A percentile compares a stretch with the other conserved stretches of the same genome.
These are phyloP conservation scores for Vigna mungo DNA, from an alignment of 306 rosid genomes.

Conservation along the genomic window DNA sequence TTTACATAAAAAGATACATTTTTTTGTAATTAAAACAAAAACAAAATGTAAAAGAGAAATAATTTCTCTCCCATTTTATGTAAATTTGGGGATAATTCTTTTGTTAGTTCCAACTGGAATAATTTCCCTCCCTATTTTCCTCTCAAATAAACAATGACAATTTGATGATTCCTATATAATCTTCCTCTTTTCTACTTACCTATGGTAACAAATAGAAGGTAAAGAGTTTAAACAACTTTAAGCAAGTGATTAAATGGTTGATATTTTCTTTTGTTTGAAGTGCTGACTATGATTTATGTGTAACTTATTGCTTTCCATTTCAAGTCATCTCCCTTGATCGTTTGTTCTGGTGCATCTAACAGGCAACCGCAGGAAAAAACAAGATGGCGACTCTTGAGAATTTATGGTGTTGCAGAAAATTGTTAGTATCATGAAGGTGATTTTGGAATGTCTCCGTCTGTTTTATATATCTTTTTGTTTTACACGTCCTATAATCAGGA, in stretches of 20 bases:
- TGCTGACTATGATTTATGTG: not conserved
- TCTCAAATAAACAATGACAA: too few relatives aligned
- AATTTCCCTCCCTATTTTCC: too few relatives aligned
- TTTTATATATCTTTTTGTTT: not conserved
- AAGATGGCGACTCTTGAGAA: slow-evolving; percentile 42
- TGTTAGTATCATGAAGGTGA: slow-evolving; percentile 8
- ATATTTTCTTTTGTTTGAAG: not conserved
- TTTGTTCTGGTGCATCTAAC: slow-evolving; percentile 43
- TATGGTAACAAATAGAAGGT: too few relatives aligned
- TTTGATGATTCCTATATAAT: too few relatives aligned
- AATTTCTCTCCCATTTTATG: too few relatives aligned
- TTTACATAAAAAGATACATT: too few relatives aligned
- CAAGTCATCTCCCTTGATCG: not conserved
- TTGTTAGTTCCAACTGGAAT: too few relatives aligned
- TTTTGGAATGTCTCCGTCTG: slow-evolving; percentile 2
- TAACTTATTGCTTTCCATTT: slow-evolving; percentile 20
- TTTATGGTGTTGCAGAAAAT: slow-evolving; percentile 17
- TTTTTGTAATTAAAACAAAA: too few relatives aligned
- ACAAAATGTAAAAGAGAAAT: too few relatives aligned
- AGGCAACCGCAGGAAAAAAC: slow-evolving; percentile 60
- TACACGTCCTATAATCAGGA: slow-evolving; percentile 7
- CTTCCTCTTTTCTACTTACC: too few relatives aligned
- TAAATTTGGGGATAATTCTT: too few relatives aligned
- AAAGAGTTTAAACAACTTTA: not conserved
- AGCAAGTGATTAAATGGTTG: not conserved